Conservation (phyloP, 2,329 filamentous ascomycete species). For the Aspergillus aculeatus region DNA sequence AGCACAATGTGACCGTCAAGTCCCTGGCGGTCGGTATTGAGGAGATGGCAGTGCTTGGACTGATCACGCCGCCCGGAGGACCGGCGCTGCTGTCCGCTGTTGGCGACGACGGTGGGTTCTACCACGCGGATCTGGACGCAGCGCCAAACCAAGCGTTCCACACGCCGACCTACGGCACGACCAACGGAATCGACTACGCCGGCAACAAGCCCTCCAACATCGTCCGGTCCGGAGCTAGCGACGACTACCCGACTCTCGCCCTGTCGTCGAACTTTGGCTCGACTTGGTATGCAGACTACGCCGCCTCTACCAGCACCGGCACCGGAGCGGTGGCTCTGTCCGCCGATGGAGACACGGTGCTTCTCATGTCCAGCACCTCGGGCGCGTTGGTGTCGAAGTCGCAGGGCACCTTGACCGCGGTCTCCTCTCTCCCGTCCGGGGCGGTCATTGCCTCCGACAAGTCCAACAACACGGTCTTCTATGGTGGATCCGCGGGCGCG, state of each 20-base stretch:
- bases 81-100: conserved; percentile 54
- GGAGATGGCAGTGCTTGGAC: conserved; percentile 52
- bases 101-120: conserved; percentile 54
- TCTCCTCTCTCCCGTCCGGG: conserved; percentile 47
- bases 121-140: conserved; percentile 39
- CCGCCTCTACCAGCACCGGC: conserved; percentile 45
- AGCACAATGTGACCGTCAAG: conserved; percentile 50
- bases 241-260: conserved; percentile 44
- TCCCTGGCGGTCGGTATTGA: conserved; percentile 57
- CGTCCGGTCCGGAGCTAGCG: conserved; percentile 51
- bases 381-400: conserved; percentile 21
- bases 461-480: conserved; percentile 53
- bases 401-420: conserved; percentile 42
- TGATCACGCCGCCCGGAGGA: conserved; percentile 52
- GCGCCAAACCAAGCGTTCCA: conserved; percentile 49
- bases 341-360: conserved; percentile 49
- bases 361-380: conserved; percentile 24
- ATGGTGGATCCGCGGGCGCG: conserved; percentile 47
- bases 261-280: conserved; percentile 53
- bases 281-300: conserved; percentile 51
- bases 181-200: conserved; percentile 44
- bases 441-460: conserved; percentile 57
- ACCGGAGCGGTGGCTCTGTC: conserved; percentile 53
- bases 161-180: conserved; percentile 48
- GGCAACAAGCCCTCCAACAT: conserved; percentile 48